Evolutionary conservation across 176 grass and related monocot species (phyloP).

Genomic region (Poa pratensis): DNA sequence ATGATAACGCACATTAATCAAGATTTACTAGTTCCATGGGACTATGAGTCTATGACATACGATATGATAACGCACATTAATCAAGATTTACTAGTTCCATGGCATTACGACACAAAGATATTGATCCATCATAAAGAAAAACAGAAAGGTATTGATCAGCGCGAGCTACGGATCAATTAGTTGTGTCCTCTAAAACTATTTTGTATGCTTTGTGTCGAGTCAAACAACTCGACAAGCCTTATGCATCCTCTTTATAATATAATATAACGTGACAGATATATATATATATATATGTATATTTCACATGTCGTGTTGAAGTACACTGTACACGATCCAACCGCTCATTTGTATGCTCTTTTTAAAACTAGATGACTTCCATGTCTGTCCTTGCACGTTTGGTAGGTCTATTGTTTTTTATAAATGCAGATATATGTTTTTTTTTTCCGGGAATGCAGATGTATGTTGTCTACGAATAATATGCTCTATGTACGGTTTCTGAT

Average conservation of each 20-base stretch:
- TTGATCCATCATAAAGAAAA: neutral
- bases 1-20: neutral
- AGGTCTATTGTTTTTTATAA: too few relatives aligned
- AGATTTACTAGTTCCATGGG: neutral
- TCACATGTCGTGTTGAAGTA: neutral
- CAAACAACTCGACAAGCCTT: neutral
- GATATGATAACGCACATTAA: neutral
- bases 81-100: neutral
- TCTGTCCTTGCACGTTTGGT: neutral
- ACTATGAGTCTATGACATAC: neutral
- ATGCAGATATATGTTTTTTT: neutral
- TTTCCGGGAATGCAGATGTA: neutral
- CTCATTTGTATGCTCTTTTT: neutral
- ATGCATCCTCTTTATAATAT: neutral
- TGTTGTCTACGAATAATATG: neutral
- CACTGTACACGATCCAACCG: neutral
- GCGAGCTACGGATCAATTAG: neutral
- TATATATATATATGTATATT: neutral
- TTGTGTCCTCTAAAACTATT: neutral
- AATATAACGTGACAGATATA: neutral
- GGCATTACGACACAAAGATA: neutral
- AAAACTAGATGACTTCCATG: neutral
- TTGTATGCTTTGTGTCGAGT: neutral
- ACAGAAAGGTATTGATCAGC: neutral
- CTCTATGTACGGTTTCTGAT: neutral